phyloP scores from a whole-genome alignment of 2,329 filamentous ascomycete species.

The Fusarium virguliforme region DNA sequence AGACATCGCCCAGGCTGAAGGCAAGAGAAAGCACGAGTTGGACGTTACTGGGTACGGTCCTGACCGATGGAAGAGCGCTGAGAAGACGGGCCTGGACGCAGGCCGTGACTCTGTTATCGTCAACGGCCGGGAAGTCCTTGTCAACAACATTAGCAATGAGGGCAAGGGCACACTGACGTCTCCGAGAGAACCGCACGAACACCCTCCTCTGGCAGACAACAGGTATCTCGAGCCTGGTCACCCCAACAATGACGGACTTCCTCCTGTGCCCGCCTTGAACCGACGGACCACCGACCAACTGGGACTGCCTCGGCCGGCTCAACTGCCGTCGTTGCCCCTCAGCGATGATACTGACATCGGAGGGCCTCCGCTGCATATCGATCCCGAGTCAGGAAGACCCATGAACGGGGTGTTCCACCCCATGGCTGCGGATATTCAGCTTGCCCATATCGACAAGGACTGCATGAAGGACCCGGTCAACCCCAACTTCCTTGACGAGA shows the following conservation, averaged over 20 bases:
- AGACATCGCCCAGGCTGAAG: conserved; percentile 62
- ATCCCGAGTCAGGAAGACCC: conserved; percentile 66
- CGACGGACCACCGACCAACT: conserved; percentile 77
- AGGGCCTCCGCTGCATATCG: conserved; percentile 75
- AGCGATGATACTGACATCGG: conserved; percentile 88
- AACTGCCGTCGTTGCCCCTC: conserved; percentile 79
- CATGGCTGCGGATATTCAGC: conserved; percentile 77
- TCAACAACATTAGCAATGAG: conserved; percentile 75
- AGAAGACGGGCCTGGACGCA: conserved; percentile 72
- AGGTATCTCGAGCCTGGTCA: conserved; percentile 54
- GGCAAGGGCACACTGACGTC: conserved; percentile 72
- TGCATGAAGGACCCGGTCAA: conserved; percentile 95
- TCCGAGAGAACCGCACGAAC: conserved; percentile 56
- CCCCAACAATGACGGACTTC: conserved; percentile 66
- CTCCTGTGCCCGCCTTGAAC: conserved; percentile 71
- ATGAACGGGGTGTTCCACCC: conserved; percentile 65
- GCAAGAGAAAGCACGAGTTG: conserved; percentile 75
- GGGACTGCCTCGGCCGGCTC: conserved; percentile 77
- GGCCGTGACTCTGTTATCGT: conserved; percentile 82
- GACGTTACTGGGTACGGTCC: conserved; percentile 85
- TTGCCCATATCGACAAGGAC: conserved; percentile 84
- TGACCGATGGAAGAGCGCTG: conserved; percentile 81
- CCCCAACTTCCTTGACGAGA: conserved; percentile 85
- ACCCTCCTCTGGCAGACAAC: conserved; percentile 50
- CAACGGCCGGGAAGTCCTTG: conserved; percentile 79